Evolutionary conservation across 2,329 filamentous ascomycete genomes (phyloP).

Genomic region (Paramyrothecium roridum): DNA sequence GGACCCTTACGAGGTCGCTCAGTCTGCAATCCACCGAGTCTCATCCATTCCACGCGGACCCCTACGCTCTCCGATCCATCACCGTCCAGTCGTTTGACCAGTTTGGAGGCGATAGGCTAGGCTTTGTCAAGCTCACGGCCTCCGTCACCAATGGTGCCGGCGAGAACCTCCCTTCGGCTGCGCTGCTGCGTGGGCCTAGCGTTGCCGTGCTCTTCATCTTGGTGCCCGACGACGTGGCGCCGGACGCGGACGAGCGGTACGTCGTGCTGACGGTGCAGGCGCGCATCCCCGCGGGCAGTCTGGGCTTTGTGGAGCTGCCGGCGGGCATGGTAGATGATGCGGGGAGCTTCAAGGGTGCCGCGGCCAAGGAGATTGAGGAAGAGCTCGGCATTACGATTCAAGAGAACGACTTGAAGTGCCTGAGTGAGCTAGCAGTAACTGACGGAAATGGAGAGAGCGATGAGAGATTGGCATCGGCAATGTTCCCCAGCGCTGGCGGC

Average conservation of each 20-base stretch:
- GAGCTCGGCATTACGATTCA: slow-evolving; percentile 54
- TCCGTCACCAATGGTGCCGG: slow-evolving; percentile 42
- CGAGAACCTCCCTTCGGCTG: slow-evolving; percentile 48
- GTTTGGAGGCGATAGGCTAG: slow-evolving; percentile 44
- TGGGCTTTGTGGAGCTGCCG: slow-evolving; percentile 54
- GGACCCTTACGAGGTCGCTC: slow-evolving; percentile 43
- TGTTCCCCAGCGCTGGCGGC: slow-evolving; percentile 57
- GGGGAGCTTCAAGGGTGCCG: slow-evolving; percentile 53
- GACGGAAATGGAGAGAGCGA: slow-evolving; percentile 16
- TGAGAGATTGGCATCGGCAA: slow-evolving; percentile 40
- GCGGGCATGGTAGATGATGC: slow-evolving; percentile 56
- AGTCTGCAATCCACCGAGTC: slow-evolving; percentile 35
- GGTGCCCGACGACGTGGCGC: slow-evolving; percentile 44
- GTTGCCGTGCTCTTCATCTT: slow-evolving; percentile 59
- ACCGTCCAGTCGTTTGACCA: slow-evolving; percentile 52
- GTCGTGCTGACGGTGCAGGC: slow-evolving; percentile 59
- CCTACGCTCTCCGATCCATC: slow-evolving; percentile 49
- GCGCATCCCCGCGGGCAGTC: slow-evolving; percentile 51
- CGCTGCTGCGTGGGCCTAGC: slow-evolving; percentile 58
- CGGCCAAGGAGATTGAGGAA: slow-evolving; percentile 59
- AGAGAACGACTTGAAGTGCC: slow-evolving; percentile 41
- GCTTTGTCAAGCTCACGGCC: slow-evolving; percentile 55
- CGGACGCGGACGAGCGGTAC: slow-evolving; percentile 44
- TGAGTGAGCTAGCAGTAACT: slow-evolving; percentile 47
- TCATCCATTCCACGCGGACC: slow-evolving; percentile 52